phyloP scores from a whole-genome alignment of 2,329 filamentous ascomycete genomes.

The Ustilaginoidea virens region DNA sequence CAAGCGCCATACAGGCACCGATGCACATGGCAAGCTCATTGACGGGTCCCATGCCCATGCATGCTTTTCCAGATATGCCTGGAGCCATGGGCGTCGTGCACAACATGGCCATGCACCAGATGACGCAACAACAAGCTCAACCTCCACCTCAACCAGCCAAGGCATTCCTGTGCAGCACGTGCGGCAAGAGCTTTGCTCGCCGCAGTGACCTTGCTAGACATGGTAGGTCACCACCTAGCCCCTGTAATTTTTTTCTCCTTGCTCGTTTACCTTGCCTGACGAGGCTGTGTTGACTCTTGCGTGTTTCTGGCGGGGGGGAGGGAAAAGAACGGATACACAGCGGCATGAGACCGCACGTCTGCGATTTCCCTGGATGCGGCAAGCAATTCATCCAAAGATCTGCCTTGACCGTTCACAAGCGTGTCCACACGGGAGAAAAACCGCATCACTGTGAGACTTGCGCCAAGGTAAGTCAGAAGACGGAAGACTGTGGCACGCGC shows the following conservation, averaged over 20 bases:
- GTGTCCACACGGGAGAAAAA: slow-evolving; percentile 95
- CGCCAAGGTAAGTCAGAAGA: slow-evolving; percentile 74
- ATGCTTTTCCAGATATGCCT: slow-evolving; percentile 21
- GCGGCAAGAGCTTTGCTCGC: slow-evolving; percentile 80
- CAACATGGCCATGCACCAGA: slow-evolving; percentile 23
- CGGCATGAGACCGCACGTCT: slow-evolving; percentile 79
- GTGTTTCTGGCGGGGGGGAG: too few species aligned
- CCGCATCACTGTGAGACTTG: slow-evolving; percentile 96
- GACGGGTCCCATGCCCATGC: slow-evolving; percentile 25
- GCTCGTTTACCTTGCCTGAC: too few species aligned
- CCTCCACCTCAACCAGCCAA: slow-evolving; percentile 31
- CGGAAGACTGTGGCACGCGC: too few species aligned
- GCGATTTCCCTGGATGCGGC: slow-evolving; percentile 73
- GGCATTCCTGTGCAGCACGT: slow-evolving; percentile 79
- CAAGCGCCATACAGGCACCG: slow-evolving; percentile 33
- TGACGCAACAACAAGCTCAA: slow-evolving; percentile 19
- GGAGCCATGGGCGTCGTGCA: slow-evolving; percentile 19
- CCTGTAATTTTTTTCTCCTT: too few species aligned
- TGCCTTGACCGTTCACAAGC: slow-evolving; percentile 84
- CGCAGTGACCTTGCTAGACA: slow-evolving; percentile 89
- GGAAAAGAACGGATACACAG: slow-evolving; percentile 98
- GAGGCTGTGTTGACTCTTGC: too few species aligned
- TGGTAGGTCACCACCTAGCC: slow-evolving; percentile 51
- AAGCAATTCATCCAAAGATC: slow-evolving; percentile 97
- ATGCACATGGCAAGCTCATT: slow-evolving; percentile 30